Evolutionary conservation across 352 stramenopile species (phyloP).

Genomic region (Plasmopara muralis): DNA sequence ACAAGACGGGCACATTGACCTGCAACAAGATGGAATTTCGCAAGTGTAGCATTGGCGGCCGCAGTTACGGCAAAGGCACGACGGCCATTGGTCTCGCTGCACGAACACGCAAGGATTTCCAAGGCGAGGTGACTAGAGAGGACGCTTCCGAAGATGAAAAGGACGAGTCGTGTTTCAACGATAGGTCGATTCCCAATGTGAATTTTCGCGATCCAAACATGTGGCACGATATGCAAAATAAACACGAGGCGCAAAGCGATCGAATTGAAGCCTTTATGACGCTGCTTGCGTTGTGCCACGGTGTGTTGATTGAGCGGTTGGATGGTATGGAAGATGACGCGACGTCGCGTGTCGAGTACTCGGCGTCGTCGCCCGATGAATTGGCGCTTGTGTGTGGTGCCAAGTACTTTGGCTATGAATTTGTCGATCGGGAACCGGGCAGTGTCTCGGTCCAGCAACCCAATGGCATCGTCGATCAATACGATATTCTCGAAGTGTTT

Average conservation of each 20-base stretch:
- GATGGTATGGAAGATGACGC: constrained; percentile 25
- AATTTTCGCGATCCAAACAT: constrained; percentile 73
- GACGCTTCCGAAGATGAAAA: constrained; percentile 36
- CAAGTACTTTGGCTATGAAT: constrained; percentile 85
- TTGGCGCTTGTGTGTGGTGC: constrained; percentile 77
- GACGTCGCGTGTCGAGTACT: constrained; percentile 51
- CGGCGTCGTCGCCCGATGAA: constrained; percentile 86
- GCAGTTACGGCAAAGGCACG: constrained; percentile 78
- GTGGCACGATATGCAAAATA: constrained; percentile 48
- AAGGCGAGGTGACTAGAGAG: constrained; percentile 33
- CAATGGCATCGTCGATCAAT: constrained; percentile 52
- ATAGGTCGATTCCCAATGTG: constrained; percentile 51
- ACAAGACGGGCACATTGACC: constrained; percentile 84
- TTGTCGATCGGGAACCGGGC: constrained; percentile 61
- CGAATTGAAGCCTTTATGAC: constrained; percentile 83
- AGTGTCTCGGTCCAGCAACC: constrained; percentile 62
- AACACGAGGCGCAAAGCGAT: constrained; percentile 25
- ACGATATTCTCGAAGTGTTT: constrained; percentile 90
- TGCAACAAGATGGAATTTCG: constrained; percentile 90
- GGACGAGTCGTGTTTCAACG: constrained; percentile 9
- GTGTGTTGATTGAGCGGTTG: constrained; percentile 93
- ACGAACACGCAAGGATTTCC: constrained; percentile 56
- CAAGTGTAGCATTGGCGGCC: constrained; percentile 78
- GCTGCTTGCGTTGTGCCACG: constrained; percentile 89
- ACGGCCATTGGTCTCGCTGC: constrained; percentile 74